These are phyloP conservation scores for Lathyrus aphaca DNA, from an alignment of 306 rosid species.

Conservation along the genomic window DNA sequence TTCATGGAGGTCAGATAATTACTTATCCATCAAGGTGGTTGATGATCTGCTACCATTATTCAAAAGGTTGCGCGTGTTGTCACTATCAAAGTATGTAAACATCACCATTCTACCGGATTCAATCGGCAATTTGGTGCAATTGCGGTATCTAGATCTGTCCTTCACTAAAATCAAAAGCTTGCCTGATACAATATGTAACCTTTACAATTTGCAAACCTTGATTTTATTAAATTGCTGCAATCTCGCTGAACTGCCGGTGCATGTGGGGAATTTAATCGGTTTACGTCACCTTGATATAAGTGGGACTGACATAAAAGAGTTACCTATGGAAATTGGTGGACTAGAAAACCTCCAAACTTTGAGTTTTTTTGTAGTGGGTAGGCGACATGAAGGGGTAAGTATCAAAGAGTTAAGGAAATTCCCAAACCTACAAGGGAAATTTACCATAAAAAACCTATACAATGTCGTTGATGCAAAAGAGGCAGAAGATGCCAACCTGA, in stretches of 20 bases:
- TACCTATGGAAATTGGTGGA: neutral
- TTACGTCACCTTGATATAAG: constrained; percentile 1
- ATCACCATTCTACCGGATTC: neutral
- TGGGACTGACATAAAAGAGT: neutral
- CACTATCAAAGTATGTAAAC: neutral
- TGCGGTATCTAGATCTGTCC: constrained; percentile 12
- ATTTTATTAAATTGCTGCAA: neutral
- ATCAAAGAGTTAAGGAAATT: neutral
- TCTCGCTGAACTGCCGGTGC: neutral
- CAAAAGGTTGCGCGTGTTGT: neutral
- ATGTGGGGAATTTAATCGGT: neutral
- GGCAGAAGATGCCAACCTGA: neutral
- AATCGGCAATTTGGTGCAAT: constrained; percentile 10
- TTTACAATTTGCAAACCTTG: constrained; percentile 26
- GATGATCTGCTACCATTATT: neutral
- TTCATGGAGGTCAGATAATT: too few relatives aligned
- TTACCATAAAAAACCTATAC: neutral
- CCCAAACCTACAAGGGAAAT: neutral
- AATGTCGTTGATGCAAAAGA: too few relatives aligned
- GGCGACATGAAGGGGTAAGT: neutral
- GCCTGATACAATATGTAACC: neutral
- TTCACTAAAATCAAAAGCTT: neutral
- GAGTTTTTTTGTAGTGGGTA: neutral
- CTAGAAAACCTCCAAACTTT: neutral
- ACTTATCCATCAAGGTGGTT: neutral